A percentile compares a stretch with the other conserved stretches of the same genome.
phyloP scores from a whole-genome alignment of 805 yeast genomes.

The Grigorovia jiainica region DNA sequence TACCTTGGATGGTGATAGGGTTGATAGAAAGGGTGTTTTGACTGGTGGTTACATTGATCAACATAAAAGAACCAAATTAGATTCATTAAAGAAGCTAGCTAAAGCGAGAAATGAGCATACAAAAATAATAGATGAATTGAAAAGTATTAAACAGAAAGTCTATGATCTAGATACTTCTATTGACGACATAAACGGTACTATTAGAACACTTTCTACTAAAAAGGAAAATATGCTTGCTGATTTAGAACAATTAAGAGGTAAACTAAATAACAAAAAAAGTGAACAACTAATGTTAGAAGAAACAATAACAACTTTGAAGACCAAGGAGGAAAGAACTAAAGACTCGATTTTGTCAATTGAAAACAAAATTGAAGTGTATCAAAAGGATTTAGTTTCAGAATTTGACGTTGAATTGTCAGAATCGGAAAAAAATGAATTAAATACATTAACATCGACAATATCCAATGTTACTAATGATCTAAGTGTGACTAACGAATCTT shows the following conservation, averaged over 20 bases:
- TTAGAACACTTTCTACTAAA: slow-evolving; percentile 26
- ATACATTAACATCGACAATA: slow-evolving; percentile 32
- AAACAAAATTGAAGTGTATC: slow-evolving; percentile 35
- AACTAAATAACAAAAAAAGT: slow-evolving; percentile 33
- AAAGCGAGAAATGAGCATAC: slow-evolving; percentile 32
- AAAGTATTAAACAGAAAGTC: slow-evolving; percentile 33
- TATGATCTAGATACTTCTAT: slow-evolving; percentile 42
- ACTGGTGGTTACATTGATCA: slow-evolving; percentile 79
- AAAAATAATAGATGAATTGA: slow-evolving; percentile 31
- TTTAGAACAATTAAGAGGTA: slow-evolving; percentile 36
- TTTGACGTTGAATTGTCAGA: slow-evolving; percentile 45
- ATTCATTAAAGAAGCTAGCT: slow-evolving; percentile 50
- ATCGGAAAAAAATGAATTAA: slow-evolving; percentile 40
- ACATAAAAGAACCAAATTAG: slow-evolving; percentile 56
- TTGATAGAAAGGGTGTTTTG: slow-evolving; percentile 72
- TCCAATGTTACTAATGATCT: slow-evolving; percentile 39
- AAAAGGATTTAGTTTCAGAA: slow-evolving; percentile 40
- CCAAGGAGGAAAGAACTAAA: slow-evolving; percentile 31
- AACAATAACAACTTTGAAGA: slow-evolving; percentile 30
- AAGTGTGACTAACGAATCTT: slow-evolving; percentile 23
- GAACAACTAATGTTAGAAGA: slow-evolving; percentile 37
- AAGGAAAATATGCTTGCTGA: slow-evolving; percentile 37
- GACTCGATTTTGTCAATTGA: slow-evolving; percentile 23
- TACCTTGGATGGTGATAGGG: slow-evolving; percentile 87
- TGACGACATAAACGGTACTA: slow-evolving; percentile 38